Percentiles rank a stretch among this genome's conserved stretches.
These are phyloP conservation scores for Aspergillus wentii DNA, from an alignment of 495 filamentous ascomycete species.

Conservation along the genomic window DNA sequence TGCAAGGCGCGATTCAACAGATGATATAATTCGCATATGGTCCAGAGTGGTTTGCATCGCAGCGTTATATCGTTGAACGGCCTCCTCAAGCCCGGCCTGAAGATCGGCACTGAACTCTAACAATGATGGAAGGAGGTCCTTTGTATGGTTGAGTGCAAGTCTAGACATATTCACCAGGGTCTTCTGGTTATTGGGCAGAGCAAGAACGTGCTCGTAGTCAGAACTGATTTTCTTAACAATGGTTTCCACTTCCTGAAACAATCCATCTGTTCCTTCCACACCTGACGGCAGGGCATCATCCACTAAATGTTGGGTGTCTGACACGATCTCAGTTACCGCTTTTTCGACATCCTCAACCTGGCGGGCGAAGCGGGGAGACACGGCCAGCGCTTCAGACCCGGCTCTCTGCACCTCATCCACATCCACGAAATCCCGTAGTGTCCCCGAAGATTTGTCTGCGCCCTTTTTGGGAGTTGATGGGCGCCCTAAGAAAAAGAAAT, in stretches of 20 bases:
- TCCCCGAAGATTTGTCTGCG: conserved; percentile 31
- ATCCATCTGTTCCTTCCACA: conserved; percentile 42
- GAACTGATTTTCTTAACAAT: conserved; percentile 80
- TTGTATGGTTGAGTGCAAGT: conserved; percentile 80
- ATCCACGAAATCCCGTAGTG: conserved; percentile 71
- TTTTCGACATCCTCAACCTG: conserved; percentile 48
- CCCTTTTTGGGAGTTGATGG: conserved; percentile 39
- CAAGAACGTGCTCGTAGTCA: conserved; percentile 76
- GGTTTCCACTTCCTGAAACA: conserved; percentile 82
- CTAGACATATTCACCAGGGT: conserved; percentile 77
- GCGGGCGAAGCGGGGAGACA: conserved; percentile 48
- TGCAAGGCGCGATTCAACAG: conserved; percentile 67
- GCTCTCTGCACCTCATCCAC: conserved; percentile 60
- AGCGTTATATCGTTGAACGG: conserved; percentile 57
- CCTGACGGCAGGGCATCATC: conserved; percentile 25
- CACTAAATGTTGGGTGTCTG: conserved; percentile 50
- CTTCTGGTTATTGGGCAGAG: conserved; percentile 61
- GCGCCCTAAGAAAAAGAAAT: conserved; percentile 48
- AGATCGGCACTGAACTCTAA: conserved; percentile 67
- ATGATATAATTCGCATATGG: conserved; percentile 75
- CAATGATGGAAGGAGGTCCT: conserved; percentile 80
- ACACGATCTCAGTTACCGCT: conserved; percentile 46
- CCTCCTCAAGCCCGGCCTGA: conserved; percentile 63
- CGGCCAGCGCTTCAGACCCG: conserved; percentile 40
- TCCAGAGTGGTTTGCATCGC: conserved; percentile 54